Conservation (phyloP, 768 basidiomycete genomes). For the Podaxis sp. region DNA sequence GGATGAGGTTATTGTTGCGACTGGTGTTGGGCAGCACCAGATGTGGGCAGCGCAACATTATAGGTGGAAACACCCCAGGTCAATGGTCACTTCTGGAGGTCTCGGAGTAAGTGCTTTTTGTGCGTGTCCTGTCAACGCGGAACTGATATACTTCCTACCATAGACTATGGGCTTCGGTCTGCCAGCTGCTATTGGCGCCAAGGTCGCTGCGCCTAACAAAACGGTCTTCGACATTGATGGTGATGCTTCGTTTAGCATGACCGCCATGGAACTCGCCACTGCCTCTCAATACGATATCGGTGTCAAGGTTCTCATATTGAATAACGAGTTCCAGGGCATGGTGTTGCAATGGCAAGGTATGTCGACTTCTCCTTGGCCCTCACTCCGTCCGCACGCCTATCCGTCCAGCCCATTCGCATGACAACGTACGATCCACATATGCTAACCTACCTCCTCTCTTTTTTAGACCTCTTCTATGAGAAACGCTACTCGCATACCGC, state of each 20-base stretch:
- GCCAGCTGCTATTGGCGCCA: conserved; percentile 92
- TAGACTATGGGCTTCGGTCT: conserved; percentile 99
- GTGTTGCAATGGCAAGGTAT: conserved; percentile 97
- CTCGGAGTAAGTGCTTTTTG: conserved; percentile 65
- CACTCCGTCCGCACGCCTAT: too few relatives aligned
- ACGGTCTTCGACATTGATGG: conserved; percentile 96
- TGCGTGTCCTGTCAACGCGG: too few relatives aligned
- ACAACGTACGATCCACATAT: too few relatives aligned
- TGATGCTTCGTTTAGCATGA: conserved; percentile 99
- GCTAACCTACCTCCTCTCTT: not conserved
- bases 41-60: conserved; percentile 99
- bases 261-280: conserved; percentile 97
- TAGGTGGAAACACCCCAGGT: conserved; percentile 83
- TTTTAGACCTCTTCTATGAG: conserved; percentile 88
- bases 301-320: conserved; percentile 89
- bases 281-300: conserved; percentile 90
- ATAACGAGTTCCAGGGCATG: conserved; percentile 99
- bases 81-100: conserved; percentile 92
- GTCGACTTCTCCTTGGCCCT: conserved; percentile 14
- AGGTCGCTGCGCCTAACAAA: conserved; percentile 92
- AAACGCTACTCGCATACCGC: conserved; percentile 93
- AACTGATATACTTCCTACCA: not conserved
- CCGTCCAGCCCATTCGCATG: too few relatives aligned
- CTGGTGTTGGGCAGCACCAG: conserved; percentile 98
- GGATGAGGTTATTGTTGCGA: conserved; percentile 82